A percentile compares a stretch with the other conserved stretches of the same genome.
phyloP scores from a whole-genome alignment of 2,329 filamentous ascomycete genomes.

The Ambrosiella beaveri region DNA sequence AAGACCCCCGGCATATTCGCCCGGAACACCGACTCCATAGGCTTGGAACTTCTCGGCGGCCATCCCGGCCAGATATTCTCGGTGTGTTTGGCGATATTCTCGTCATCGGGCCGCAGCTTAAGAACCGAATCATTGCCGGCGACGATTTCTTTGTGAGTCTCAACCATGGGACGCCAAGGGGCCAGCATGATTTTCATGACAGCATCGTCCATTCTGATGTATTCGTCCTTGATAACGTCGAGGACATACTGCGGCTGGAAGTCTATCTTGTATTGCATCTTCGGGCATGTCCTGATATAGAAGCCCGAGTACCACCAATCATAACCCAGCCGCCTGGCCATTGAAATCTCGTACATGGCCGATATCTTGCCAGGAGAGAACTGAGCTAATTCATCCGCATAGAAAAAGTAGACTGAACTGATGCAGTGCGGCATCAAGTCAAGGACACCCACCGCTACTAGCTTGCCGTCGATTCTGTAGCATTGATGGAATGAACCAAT shows the following conservation, averaged over 20 bases:
- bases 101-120: conserved; percentile 14
- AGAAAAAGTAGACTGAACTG: conserved; percentile 71
- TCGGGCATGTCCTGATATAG: conserved; percentile 65
- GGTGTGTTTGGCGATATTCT: conserved; percentile 8
- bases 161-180: not conserved
- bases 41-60: not conserved
- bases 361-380: conserved; percentile 60
- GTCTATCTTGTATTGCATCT: conserved; percentile 76
- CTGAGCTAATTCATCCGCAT: conserved; percentile 55
- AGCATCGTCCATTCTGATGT: conserved; percentile 38
- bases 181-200: conserved; percentile 1
- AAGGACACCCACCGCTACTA: conserved; percentile 61
- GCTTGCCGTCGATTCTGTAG: conserved; percentile 57
- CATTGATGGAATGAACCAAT: conserved; percentile 69
- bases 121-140: conserved; percentile 12
- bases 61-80: not conserved
- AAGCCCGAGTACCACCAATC: conserved; percentile 65
- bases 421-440: conserved; percentile 62
- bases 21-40: conserved; percentile 30
- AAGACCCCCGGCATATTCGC: conserved; percentile 52
- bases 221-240: conserved; percentile 46
- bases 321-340: conserved; percentile 53
- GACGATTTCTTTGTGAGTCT: not conserved
- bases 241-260: conserved; percentile 59
- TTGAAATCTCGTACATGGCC: conserved; percentile 52